Conservation (phyloP, 192 early-diverging fungal genomes). For the Rhizoclosmatium sp. region DNA sequence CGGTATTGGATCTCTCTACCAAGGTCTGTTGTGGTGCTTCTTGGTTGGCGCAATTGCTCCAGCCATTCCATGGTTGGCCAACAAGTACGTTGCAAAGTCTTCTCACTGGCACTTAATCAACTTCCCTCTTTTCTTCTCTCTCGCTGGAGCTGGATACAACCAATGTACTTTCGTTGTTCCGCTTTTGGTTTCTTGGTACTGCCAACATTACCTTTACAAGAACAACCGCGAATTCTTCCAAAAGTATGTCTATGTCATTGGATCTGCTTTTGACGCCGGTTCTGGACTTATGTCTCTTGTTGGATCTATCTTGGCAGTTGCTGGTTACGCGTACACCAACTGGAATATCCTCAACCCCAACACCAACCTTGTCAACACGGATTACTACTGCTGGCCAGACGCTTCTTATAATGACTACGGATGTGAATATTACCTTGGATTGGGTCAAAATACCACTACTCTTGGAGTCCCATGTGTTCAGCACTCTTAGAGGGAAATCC, state of each 20-base stretch:
- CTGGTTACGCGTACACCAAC: neutral
- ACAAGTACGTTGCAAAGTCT: constrained; percentile 34
- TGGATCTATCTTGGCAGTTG: constrained; percentile 11
- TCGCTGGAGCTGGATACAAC: constrained; percentile 3
- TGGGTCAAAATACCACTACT: constrained; percentile 16
- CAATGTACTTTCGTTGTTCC: constrained; percentile 37
- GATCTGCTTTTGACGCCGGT: constrained; percentile 61
- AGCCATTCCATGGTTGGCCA: constrained; percentile 41
- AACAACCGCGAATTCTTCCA: constrained; percentile 46
- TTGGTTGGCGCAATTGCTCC: constrained; percentile 47
- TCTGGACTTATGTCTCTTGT: constrained; percentile 7
- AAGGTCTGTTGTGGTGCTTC: constrained; percentile 40
- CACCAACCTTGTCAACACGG: neutral
- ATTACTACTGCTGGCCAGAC: constrained; percentile 29
- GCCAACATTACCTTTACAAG: constrained; percentile 56
- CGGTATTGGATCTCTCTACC: constrained; percentile 45
- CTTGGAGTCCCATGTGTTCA: constrained; percentile 1
- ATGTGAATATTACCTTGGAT: constrained; percentile 8
- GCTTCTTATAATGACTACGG: constrained; percentile 10
- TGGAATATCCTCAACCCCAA: constrained; percentile 21
- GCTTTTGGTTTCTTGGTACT: constrained; percentile 56
- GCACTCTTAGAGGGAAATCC: too few relatives aligned
- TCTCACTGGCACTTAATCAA: constrained; percentile 50
- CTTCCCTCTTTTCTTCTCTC: constrained; percentile 33
- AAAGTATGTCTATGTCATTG: constrained; percentile 62